Evolutionary conservation across 192 early-diverging fungal genomes (phyloP), one percentile per base, ranked within the genome.

Genomic region (Coemansia sp.): DNA sequence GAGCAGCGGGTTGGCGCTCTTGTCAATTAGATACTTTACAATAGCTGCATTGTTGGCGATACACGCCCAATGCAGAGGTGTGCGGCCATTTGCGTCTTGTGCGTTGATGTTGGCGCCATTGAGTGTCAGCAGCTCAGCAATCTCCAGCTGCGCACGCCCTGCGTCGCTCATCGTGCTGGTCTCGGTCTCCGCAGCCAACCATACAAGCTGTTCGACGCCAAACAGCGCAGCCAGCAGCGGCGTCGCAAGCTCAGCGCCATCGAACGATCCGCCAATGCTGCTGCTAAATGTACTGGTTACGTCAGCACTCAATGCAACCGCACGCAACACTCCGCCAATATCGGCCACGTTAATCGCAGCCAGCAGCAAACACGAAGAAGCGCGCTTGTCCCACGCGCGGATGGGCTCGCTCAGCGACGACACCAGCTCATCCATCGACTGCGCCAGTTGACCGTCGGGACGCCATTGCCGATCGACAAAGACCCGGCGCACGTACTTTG

Each of bases 241-340:
- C 1, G 71, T 71, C 0, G 37, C 26, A 7, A 15, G 40, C 40
- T 44, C 40, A n/a, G 14, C 15, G 5, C 40, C 40, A 15, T 12
- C 40, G 15, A 44, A 44, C 12, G 40, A 2, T 4, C 40, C 14
- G 40, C 40, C 40, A n/a, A 44, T 44, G 40, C 40, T 44, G 14
- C 3, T 5, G 14, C 5, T 15, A 5, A 58, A 62, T 10, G 59
- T 56, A 11, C 53, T 15, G 57, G 88, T 85, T 15, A 89, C 84
- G 58, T 90, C 80, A 8, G 90, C 90, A 25, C 91, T 91, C 37
- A 87, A 68, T n/a, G 89, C 86, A 52, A 96, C 62, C n/a, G 80
- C 86, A 6, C 83, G 70, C 57, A 91, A 50, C 3, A 82, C 85
- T 2, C 72, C 78, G 5, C 62, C 38, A 3, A 87, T 67, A 55